Evolutionary conservation across 257 asterid genomes (phyloP).

Genomic region (Verbena officinalis): DNA sequence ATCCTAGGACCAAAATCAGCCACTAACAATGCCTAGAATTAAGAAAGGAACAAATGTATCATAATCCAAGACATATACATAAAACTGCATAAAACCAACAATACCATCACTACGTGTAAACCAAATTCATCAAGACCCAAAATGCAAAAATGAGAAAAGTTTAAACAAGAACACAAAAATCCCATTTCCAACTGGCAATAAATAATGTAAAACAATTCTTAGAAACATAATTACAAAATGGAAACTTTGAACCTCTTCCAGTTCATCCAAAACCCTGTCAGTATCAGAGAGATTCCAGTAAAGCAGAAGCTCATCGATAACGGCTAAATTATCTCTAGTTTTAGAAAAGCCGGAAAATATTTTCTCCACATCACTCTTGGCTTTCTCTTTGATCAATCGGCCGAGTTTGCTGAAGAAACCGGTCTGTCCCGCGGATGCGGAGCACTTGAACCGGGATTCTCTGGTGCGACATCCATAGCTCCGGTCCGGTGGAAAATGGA

Average conservation of each 20-base stretch:
- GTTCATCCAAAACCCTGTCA: slow-evolving; percentile 84
- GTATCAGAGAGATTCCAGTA: slow-evolving; percentile 96
- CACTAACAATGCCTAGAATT: slow-evolving; percentile 66
- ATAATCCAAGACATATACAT: not conserved
- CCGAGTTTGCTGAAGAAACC: slow-evolving; percentile 91
- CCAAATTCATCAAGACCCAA: not conserved
- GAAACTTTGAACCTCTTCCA: slow-evolving; percentile 75
- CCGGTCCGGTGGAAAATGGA: slow-evolving; percentile 30
- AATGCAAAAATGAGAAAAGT: not conserved
- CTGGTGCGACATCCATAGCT: slow-evolving; percentile 13
- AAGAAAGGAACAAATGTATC: slow-evolving; percentile 7
- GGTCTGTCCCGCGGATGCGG: slow-evolving; percentile 77
- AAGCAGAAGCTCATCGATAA: slow-evolving; percentile 83
- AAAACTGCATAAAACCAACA: not conserved
- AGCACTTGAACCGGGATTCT: slow-evolving; percentile 62
- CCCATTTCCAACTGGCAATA: too few species aligned
- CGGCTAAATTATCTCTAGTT: slow-evolving; percentile 89
- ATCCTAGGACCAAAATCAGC: slow-evolving; percentile 97
- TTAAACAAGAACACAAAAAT: not conserved
- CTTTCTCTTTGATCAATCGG: slow-evolving; percentile 87
- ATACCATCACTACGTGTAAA: too few species aligned
- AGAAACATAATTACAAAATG: not conserved
- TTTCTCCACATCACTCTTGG: slow-evolving; percentile 90
- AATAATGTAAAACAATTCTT: too few species aligned
- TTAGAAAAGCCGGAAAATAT: slow-evolving; percentile 85